Conservation (phyloP, 2,329 filamentous ascomycete species). For the Fonsecaea erecta region DNA sequence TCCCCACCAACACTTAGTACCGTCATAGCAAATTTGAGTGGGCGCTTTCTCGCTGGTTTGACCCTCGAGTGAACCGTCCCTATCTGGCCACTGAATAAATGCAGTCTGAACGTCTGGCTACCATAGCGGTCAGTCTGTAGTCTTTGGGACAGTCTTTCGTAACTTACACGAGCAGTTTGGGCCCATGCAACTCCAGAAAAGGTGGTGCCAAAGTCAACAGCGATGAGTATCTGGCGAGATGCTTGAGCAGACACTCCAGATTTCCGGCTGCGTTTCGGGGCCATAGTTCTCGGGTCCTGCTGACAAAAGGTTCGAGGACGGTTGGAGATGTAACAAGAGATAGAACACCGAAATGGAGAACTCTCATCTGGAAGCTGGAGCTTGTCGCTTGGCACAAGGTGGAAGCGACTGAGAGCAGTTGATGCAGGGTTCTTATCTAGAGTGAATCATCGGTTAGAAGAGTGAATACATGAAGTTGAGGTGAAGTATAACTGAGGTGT, state of each 20-base stretch:
- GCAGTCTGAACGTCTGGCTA: constrained; percentile 34
- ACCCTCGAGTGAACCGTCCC: constrained; percentile 22
- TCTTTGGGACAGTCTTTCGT: background rate
- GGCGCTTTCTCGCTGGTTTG: constrained; percentile 38
- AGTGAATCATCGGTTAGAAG: background rate
- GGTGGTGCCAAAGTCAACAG: constrained; percentile 39
- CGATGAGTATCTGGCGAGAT: constrained; percentile 33
- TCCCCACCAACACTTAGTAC: constrained; percentile 28
- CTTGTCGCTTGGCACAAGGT: background rate
- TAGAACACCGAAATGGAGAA: background rate
- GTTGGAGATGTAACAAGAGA: background rate
- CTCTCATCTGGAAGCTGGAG: background rate
- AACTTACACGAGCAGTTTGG: constrained; percentile 32
- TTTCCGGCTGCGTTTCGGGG: background rate
- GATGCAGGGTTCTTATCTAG: too few species aligned
- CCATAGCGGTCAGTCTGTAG: background rate
- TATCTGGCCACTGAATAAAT: constrained; percentile 36
- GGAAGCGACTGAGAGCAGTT: background rate
- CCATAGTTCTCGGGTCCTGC: background rate
- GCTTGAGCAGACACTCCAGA: background rate
- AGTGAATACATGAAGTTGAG: background rate
- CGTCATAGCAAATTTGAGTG: constrained; percentile 31
- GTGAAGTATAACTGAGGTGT: background rate
- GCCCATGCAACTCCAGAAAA: constrained; percentile 38
- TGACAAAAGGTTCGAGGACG: background rate